These are phyloP conservation scores for Fusarium sp. DNA, from an alignment of 2,329 filamentous ascomycete genomes.

Conservation along the genomic window DNA sequence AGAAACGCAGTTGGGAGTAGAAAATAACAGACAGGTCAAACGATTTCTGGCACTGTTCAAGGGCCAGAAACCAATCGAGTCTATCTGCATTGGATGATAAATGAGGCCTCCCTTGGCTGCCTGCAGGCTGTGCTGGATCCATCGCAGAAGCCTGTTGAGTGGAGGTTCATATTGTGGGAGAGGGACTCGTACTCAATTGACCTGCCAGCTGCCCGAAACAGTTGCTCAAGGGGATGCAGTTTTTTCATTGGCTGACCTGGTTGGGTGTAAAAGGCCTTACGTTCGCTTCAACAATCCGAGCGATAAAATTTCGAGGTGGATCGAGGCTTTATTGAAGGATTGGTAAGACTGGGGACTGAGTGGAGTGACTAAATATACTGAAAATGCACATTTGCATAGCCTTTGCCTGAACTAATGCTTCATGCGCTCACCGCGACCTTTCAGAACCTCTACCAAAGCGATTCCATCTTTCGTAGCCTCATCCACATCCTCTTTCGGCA, in stretches of 20 bases:
- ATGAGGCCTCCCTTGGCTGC: neutral
- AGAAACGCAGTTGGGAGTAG: neutral
- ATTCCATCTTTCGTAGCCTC: constrained; percentile 60
- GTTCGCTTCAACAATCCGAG: too few relatives aligned
- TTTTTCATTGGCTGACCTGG: too few relatives aligned
- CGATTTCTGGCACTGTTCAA: neutral
- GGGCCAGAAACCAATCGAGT: neutral
- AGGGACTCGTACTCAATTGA: too few relatives aligned
- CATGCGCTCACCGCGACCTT: constrained; percentile 28
- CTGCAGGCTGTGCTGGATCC: too few relatives aligned
- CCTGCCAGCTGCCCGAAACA: too few relatives aligned
- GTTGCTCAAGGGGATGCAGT: too few relatives aligned
- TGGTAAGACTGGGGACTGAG: neutral
- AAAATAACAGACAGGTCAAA: neutral
- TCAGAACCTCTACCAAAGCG: constrained; percentile 50
- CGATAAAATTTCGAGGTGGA: too few relatives aligned
- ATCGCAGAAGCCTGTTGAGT: too few relatives aligned
- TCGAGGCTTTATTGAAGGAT: too few relatives aligned
- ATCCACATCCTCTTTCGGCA: constrained; percentile 66
- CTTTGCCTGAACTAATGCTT: neutral
- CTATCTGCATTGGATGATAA: neutral
- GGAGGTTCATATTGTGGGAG: too few relatives aligned
- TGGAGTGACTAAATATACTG: neutral
- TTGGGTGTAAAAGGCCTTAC: too few relatives aligned
- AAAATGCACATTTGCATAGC: accelerated